Base-by-base conservation (phyloP, 352 stramenopile species). In the Pythium dissimile region DNA sequence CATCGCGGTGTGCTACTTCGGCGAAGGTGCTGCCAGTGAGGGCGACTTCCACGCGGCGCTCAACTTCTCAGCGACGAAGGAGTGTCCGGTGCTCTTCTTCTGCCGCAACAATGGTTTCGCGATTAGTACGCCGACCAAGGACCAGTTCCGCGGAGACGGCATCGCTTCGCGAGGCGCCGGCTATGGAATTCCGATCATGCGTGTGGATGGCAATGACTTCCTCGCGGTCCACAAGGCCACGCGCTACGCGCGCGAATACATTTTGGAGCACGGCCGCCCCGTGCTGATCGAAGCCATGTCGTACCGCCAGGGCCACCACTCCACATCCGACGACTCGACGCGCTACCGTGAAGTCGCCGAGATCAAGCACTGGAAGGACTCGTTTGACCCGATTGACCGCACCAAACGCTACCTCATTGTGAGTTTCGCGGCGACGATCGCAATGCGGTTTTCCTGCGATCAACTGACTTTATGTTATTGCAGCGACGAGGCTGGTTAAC, bases 61-160 rank as follows among this genome's bases (percentile, higher is more conserved):
- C 39, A 99, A 99, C 67, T 98, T 99, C 88, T 94, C 96, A 3
- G 75, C 96, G 1, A 99, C 96, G 3, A 92, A 98, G 39, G 86
- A 98, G 32, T 89, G 82, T n/a, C 97, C 97, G 8, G 88, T 99
- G 30, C 80, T 99, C 3, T 99, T 99, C 71, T 96, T 99, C 68
- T 98, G 93, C 64, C 80, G 97, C 13, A 99, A 99, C 77, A 99
- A 99, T 72, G 96, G 96, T 3, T 99, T 98, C 66, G 97, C 97
- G 7, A 99, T 99, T 59, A 95, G 85, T 56, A 99, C 97, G n/a
- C 88, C 96, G 5, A 91, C 94, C 2, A 69, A 73, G 31, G 96
- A 99, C 65, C 97, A 99, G 75, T 99, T 97, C 80, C 83, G 88
- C 34, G 96, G 97, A 42, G 97, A 99, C 68, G 97, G 97, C 13